Evolutionary conservation across 371 early-diverging fungal species (phyloP), one percentile per base, ranked within the genome.

Genomic region (Mortierella sp.): DNA sequence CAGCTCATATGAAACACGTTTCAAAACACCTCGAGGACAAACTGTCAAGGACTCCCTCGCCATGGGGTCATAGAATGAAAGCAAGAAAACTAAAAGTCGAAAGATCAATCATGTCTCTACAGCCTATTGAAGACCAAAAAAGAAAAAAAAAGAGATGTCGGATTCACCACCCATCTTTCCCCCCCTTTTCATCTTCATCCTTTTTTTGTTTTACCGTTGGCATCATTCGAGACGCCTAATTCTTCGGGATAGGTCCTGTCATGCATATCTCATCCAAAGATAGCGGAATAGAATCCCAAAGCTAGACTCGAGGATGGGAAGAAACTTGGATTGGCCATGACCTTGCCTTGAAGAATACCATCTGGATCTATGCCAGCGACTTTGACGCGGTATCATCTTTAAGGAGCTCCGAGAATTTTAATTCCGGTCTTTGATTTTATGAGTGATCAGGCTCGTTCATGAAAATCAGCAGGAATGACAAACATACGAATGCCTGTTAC

Each of bases 221-320:
- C 83, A 0, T 65, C 70, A 69, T 79, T 83, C 26, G 85, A 73
- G 43, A 77, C 64, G 18, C 64, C 64, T n/a, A 78, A 62, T 22
- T 78, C 77, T 51, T 76, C 73, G 14, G 78, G 65, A 57, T 92
- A 91, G 12, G 83, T 49, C 37, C 78, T 84, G 77, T 93, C 93
- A 49, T 90, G 89, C 73, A 93, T 87, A 76, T 96, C 96, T 95
- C 95, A 96, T 5, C 93, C 94, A 84, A 93, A 94, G n/a, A 94
- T 81, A n/a, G 94, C 92, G 18, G 90, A 91, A 77, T 95, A 94
- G 73, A 95, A 96, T 89, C 95, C 95, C n/a, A 80, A 95, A 93
- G 9, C 94, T 94, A 62, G 86, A 85, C 47, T 92, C 84, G 18
- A 90, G 75, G 10, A 87, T 66, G 51, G 89, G 88, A 28, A 92